Evolutionary conservation across 371 early-diverging fungal species (phyloP), one percentile per base, ranked within the genome.

Genomic region (Apophysomyces ossiformis): DNA sequence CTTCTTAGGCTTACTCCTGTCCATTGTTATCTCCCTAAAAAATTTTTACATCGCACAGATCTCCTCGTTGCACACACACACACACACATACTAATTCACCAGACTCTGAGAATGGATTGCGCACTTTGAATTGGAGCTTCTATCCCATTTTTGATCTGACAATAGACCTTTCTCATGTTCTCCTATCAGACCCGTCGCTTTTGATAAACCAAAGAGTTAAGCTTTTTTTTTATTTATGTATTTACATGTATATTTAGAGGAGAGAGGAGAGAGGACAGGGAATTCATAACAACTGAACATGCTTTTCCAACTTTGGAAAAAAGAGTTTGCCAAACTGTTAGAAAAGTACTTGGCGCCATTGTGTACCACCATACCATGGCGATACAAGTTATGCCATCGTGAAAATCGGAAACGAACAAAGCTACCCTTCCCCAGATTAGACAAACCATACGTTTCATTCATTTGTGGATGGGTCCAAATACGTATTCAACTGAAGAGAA

Each of bases 11-110:
- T 45, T 6, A 50, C 54, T 50, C 54, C 54, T 50, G 54, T 50
- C 54, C 54, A 50, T 50, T 50, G 54, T 50, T 21, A 50, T 50
- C 54, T 50, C 54, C 54, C 54, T 50, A 50, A 50, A 50, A 21
- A 16, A n/a, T n/a, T n/a, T 11, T 41, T 13, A 18, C 54, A n/a
- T 50, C 54, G 54, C 54, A 50, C 54, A 50, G 54, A 50, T 50
- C 54, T 50, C 54, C 54, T 13, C 54, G 21, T 50, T 50, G 9
- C 54, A 50, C 54, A 50, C n/a, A 50, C n/a, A 26, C 32, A 26
- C 26, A 26, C 32, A 26, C 32, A 26, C 2, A 26, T 26, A 26
- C 32, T 26, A 3, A 26, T 3, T 3, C 1, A 21, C 9, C 5
- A 50, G 9, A 50, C 21, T 50, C 21, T 21, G n/a, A 7, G 8